Base-by-base conservation (phyloP, 164 flowering plant species). In the Warburgia ugandensis region DNA sequence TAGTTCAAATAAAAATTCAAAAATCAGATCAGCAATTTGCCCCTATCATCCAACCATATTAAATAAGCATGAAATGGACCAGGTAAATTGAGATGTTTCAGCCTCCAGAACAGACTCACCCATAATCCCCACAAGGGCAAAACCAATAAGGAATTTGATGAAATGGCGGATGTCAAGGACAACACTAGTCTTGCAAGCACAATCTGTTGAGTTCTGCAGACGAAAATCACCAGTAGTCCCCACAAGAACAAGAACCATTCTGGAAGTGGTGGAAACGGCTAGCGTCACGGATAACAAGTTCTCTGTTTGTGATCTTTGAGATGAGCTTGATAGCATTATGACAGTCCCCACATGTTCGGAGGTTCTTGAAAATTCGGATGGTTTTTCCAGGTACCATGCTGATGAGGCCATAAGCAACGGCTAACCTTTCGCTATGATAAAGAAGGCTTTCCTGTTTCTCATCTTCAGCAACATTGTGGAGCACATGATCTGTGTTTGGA, bases 351-450 rank as follows among this genome's bases (percentile, higher is more conserved):
- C 74, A 73, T 2, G 67, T 70, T 6, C 75, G 63, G 23, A 68
- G 66, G 51, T 76, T 78, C 61, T 78, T 76, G 59, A 71, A 75
- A 40, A 78, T 69, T 21, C 77, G 63, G 9, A 76, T 69, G 1
- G 45, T 47, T 45, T 62, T 66, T 10, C 45, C 41, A 13, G 59
- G 55, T 25, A 28, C 50, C 43, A 31, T 56, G 45, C 66, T 65
- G 51, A 78, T 48, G 22, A 78, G 75, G 17, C 75, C 58, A 48
- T 64, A 76, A 1, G 72, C 73, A 51, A 76, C 70, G 44, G 78
- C 78, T 54, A 76, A 50, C 58, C 78, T 67, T 59, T 76, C 84
- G 66, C 80, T 78, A 25, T 78, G 84, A 67, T 68, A 52, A 28
- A 56, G 37, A 45, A 78, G 77, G 45, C 58, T 63, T 13, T 68